phyloP scores from a whole-genome alignment of 139 green algal species.

The Yamagishiella unicocca region DNA sequence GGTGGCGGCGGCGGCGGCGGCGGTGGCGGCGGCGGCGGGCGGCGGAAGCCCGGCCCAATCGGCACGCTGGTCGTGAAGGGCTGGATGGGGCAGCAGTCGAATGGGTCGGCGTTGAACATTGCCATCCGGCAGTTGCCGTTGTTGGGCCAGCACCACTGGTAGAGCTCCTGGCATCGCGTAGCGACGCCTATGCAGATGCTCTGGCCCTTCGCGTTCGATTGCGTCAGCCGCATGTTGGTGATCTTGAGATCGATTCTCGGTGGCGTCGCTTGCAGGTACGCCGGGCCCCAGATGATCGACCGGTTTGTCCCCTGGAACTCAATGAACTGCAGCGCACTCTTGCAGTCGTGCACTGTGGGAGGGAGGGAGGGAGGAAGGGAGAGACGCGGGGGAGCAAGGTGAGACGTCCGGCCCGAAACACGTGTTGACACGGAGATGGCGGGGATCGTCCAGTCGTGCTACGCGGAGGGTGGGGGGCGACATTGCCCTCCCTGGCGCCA shows the following conservation, averaged over 20 bases:
- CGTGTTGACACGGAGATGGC: too few species aligned
- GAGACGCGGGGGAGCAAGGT: too few species aligned
- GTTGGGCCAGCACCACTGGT: constrained; percentile 40
- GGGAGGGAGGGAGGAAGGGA: neutral
- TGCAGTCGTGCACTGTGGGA: neutral
- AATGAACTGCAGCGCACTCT: constrained; percentile 29
- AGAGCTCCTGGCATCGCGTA: neutral
- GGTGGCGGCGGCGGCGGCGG: constrained; percentile 35
- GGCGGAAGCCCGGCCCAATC: neutral
- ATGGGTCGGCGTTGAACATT: constrained; percentile 41
- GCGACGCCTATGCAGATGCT: constrained; percentile 36
- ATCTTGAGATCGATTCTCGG: constrained; percentile 37
- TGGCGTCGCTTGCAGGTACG: neutral
- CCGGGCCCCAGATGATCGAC: constrained; percentile 18
- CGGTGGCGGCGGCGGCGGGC: constrained; percentile 19
- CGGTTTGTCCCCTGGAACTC: constrained; percentile 13
- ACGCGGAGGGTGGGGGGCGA: too few species aligned
- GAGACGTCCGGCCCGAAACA: too few species aligned
- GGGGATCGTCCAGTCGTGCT: too few species aligned
- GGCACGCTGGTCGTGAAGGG: neutral
- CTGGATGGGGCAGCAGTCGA: constrained; percentile 45
- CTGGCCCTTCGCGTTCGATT: constrained; percentile 8
- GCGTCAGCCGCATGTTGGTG: constrained; percentile 40
- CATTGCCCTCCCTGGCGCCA: too few species aligned
- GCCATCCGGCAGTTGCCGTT: constrained; percentile 34